phyloP scores from a whole-genome alignment of 2,329 filamentous ascomycete genomes.

The Cytospora piceicola region DNA sequence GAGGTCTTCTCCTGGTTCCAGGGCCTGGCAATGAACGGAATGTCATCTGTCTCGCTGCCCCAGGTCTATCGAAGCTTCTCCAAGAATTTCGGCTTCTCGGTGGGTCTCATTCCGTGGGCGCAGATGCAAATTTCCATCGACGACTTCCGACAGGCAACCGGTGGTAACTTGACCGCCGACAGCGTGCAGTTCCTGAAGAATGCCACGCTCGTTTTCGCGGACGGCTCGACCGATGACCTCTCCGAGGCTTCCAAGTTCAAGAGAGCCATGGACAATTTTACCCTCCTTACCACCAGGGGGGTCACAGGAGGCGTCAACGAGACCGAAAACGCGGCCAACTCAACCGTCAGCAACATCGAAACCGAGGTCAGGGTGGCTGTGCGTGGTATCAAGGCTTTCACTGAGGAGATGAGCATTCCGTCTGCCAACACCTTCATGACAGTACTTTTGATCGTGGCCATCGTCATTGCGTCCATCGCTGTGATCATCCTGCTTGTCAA shows the following conservation, averaged over 20 bases:
- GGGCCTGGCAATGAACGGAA: conserved; percentile 91
- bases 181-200: conserved; percentile 77
- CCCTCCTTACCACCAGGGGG: conserved; percentile 57
- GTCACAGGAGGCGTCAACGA: conserved; percentile 51
- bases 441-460: conserved; percentile 83
- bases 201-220: conserved; percentile 72
- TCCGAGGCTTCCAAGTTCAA: conserved; percentile 51
- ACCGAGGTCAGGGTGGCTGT: conserved; percentile 56
- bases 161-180: conserved; percentile 82
- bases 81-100: conserved; percentile 93
- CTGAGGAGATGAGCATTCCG: conserved; percentile 83
- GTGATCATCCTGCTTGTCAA: conserved; percentile 89
- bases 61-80: conserved; percentile 85
- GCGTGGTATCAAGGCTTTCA: conserved; percentile 78
- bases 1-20: conserved; percentile 92
- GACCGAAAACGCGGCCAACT: conserved; percentile 35
- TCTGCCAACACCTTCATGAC: conserved; percentile 96
- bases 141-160: conserved; percentile 76
- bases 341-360: conserved; percentile 30
- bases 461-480: conserved; percentile 80
- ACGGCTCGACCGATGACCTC: conserved; percentile 55
- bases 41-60: conserved; percentile 90
- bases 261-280: conserved; percentile 56
- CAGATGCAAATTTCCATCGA: conserved; percentile 82
- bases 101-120: conserved; percentile 82